Conservation (phyloP, 2,329 filamentous ascomycete species). For the Aspergillus sp. region DNA sequence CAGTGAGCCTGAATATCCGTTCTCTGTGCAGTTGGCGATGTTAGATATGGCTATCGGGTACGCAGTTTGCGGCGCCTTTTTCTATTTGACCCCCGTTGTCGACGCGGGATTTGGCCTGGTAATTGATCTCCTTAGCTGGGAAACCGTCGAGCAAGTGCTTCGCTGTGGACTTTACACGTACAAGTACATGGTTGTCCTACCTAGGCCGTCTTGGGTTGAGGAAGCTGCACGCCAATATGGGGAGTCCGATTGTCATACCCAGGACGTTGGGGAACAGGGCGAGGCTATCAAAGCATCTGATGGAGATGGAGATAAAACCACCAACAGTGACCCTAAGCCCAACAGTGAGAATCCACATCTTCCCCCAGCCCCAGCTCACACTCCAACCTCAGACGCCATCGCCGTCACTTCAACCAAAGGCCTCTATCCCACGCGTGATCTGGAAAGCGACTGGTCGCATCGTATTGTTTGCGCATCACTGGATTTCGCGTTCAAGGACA, state of each 20-base stretch:
- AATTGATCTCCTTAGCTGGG: slow-evolving; percentile 25
- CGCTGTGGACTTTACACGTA: slow-evolving; percentile 26
- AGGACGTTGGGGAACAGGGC: no score
- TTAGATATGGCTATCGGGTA: slow-evolving; percentile 34
- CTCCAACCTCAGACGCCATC: background rate
- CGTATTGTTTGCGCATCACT: slow-evolving; percentile 19
- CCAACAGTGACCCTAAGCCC: background rate
- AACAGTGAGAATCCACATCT: no score
- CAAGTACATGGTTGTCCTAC: slow-evolving; percentile 22
- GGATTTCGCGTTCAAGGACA: slow-evolving; percentile 22
- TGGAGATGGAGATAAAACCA: background rate
- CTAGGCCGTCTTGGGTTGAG: background rate
- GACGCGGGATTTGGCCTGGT: slow-evolving; percentile 27
- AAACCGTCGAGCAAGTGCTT: slow-evolving; percentile 29
- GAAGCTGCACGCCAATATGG: background rate
- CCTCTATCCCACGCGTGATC: background rate
- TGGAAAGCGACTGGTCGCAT: slow-evolving; percentile 14
- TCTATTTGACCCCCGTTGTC: slow-evolving; percentile 24
- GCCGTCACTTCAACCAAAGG: background rate
- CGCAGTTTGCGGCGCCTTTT: slow-evolving; percentile 30
- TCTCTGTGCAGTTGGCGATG: slow-evolving; percentile 20
- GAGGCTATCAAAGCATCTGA: background rate
- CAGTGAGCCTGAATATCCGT: slow-evolving; percentile 2
- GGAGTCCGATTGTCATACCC: background rate
- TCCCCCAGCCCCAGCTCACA: background rate